These are phyloP conservation scores for Crataegus laevigata DNA, from an alignment of 306 rosid genomes.

Conservation along the genomic window DNA sequence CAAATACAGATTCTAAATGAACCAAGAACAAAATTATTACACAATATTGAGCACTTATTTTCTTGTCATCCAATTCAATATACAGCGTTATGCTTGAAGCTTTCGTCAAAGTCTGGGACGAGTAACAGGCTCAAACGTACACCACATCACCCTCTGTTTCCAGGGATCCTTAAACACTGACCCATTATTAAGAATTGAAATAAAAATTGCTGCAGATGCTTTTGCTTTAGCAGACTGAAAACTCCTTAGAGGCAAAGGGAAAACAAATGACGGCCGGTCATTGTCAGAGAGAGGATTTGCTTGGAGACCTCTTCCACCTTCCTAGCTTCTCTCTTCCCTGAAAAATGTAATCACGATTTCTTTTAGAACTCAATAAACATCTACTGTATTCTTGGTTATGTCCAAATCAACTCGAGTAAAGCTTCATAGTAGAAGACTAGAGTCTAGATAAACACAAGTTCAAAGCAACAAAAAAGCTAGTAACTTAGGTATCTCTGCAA, in stretches of 20 bases:
- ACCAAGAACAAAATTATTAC: background rate
- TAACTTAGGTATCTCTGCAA: background rate
- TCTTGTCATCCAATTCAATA: background rate
- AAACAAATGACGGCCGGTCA: background rate
- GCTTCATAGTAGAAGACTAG: background rate
- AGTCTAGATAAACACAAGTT: slow-evolving; percentile 1
- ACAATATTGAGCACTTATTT: background rate
- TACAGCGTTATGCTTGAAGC: background rate
- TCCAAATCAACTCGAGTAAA: background rate
- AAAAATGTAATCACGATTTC: background rate
- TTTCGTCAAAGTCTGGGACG: background rate
- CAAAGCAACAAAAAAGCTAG: background rate
- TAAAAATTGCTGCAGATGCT: background rate
- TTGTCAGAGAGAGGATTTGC: slow-evolving; percentile 18
- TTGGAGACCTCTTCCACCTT: slow-evolving; percentile 32
- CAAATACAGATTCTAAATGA: background rate
- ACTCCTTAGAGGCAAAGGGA: background rate
- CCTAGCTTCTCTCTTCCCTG: slow-evolving; percentile 47
- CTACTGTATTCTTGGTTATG: background rate
- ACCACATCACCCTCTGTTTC: background rate
- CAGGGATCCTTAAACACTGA: background rate
- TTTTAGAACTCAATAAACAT: background rate
- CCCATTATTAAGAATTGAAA: background rate
- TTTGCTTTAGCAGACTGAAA: background rate
- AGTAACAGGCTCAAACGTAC: background rate